Base-by-base conservation (phyloP, 495 filamentous ascomycete genomes). In the Neurospora africana region DNA sequence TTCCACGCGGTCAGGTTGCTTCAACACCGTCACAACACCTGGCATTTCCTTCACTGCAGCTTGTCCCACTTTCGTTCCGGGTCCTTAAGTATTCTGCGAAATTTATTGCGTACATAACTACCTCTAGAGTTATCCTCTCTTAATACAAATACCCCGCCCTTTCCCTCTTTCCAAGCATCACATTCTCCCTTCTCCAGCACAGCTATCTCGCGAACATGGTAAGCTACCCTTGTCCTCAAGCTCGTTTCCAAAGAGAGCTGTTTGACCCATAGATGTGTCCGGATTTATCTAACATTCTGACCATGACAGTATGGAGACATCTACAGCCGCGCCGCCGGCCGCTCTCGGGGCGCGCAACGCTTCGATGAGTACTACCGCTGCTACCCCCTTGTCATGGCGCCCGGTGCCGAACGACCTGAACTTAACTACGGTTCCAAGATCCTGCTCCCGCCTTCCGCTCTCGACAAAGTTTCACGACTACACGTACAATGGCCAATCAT, bases 311-410 rank as follows among this genome's bases (percentile, higher is more conserved):
- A 61, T 6, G 53, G 27, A 61, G 53, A 61, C 27, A 61, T 61
- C 23, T 61, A 61, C 47, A 23, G 21, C 27, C 53, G 53, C 13
- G 27, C 23, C 33, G 78, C 79, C 75, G 79, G 80, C 17, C 76
- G 80, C 70, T 47, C 70, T 44, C 75, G 80, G 21, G 75, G 73
- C 37, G 72, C 78, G 21, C 83, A 82, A 69, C 93, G 95, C 70
- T 99, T 98, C 83, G 94, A 99, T 82, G 96, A 98, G 81, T 97
- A 95, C 81, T 97, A 96, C 80, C 91, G 95, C 39, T 97, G 93
- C 83, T 99, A 98, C 77, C 96, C 95, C 23, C 86, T 96, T 72
- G 89, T 90, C 75, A 97, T 98, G 93, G 87, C 97, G 72, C 92
- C 95, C n/a, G 93, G 95, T 8, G 88, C 93, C 30, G 95, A 97